phyloP scores from a whole-genome alignment of 371 early-diverging fungal genomes.

The Dentiscutata heterogama region DNA sequence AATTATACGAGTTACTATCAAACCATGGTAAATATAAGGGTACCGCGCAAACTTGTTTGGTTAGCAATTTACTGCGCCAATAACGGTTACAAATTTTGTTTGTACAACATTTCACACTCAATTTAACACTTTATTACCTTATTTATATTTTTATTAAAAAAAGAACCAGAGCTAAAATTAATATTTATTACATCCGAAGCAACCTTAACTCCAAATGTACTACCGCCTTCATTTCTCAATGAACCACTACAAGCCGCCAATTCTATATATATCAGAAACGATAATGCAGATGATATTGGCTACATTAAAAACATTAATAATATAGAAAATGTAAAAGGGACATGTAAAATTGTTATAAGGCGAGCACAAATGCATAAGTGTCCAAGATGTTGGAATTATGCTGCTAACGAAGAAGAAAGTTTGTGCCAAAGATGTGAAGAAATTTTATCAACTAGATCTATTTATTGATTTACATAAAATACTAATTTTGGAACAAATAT shows the following conservation, averaged over 20 bases:
- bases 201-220: not conserved
- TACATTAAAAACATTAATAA: not conserved
- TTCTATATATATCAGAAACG: not conserved
- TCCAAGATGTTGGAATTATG: slow-evolving; percentile 66
- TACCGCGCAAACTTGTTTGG: not conserved
- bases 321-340: slow-evolving; percentile 34
- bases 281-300: not conserved
- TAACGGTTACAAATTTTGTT: not conserved
- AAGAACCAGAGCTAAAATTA: slow-evolving; percentile 17
- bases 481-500: no score
- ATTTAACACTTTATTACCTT: not conserved
- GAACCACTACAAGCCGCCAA: not conserved
- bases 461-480: no score
- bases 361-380: slow-evolving; percentile 57
- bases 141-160: not conserved
- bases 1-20: slow-evolving; percentile 4
- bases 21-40: not conserved
- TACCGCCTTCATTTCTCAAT: not conserved
- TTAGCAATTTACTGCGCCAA: no score
- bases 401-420: slow-evolving; percentile 51
- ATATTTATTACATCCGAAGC: slow-evolving; percentile 35
- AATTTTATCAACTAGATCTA: slow-evolving; percentile 42
- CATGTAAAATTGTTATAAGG: slow-evolving; percentile 51
- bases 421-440: slow-evolving; percentile 58
- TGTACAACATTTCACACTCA: not conserved